A percentile compares a stretch with the other conserved stretches of the same genome.
Evolutionary conservation across 2,329 filamentous ascomycete genomes (phyloP).

Genomic region (Bipolaris sorokiniana): DNA sequence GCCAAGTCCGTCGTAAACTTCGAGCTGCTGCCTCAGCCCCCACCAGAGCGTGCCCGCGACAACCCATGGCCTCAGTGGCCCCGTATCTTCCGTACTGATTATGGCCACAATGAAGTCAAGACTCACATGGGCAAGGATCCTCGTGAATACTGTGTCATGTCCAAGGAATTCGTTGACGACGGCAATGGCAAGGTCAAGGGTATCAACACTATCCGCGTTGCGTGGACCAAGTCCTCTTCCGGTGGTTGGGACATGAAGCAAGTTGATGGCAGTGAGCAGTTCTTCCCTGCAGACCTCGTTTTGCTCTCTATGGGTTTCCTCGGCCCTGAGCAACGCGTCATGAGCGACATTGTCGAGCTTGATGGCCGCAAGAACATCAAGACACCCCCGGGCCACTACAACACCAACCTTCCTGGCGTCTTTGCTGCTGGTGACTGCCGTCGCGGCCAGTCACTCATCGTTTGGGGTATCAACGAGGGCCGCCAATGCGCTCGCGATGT

Average conservation of each 20-base stretch:
- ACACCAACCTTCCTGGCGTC: slow-evolving; percentile 84
- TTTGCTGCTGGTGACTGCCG: slow-evolving; percentile 96
- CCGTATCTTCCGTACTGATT: slow-evolving; percentile 97
- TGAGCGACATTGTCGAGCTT: slow-evolving; percentile 88
- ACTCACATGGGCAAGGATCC: slow-evolving; percentile 96
- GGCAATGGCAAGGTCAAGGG: slow-evolving; percentile 88
- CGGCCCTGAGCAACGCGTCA: slow-evolving; percentile 85
- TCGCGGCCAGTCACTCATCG: slow-evolving; percentile 92
- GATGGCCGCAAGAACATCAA: slow-evolving; percentile 96
- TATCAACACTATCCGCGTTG: slow-evolving; percentile 93
- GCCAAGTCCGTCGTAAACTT: slow-evolving; percentile 97
- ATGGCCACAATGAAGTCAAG: slow-evolving; percentile 93
- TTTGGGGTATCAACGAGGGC: slow-evolving; percentile 98
- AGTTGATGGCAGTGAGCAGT: slow-evolving; percentile 88
- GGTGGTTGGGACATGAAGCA: slow-evolving; percentile 99
- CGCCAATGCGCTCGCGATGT: slow-evolving; percentile 91
- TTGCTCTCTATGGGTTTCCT: slow-evolving; percentile 97
- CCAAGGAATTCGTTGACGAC: slow-evolving; percentile 92
- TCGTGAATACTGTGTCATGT: slow-evolving; percentile 98
- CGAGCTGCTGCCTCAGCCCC: slow-evolving; percentile 90
- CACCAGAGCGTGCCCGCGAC: slow-evolving; percentile 85
- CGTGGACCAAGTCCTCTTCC: slow-evolving; percentile 88
- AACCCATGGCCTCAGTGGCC: slow-evolving; percentile 99
- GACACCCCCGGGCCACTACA: slow-evolving; percentile 85
- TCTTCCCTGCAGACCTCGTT: slow-evolving; percentile 95